Base-by-base conservation (phyloP, 768 basidiomycete genomes). In the Gloeopeniophorella convolvens region DNA sequence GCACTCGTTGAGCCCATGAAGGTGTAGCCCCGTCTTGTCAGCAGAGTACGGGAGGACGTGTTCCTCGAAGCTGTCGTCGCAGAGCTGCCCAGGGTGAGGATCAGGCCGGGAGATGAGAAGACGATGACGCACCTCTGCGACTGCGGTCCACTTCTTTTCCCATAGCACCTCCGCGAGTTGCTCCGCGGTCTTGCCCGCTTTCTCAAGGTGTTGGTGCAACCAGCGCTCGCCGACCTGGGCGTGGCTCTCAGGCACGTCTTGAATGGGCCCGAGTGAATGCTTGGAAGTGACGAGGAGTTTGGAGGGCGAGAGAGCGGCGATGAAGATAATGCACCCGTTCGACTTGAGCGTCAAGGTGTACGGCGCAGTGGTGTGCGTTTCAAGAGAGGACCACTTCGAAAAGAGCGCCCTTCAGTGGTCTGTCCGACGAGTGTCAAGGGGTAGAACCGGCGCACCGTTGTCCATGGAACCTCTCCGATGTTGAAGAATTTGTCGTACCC, bases 401-500 rank as follows among this genome's bases (percentile, higher is more conserved):
- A 4, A 12, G 20, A 18, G 5, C 20, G 24, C n/a, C n/a, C n/a
- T n/a, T n/a, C n/a, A n/a, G n/a, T n/a, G n/a, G n/a, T n/a, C n/a
- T n/a, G 27, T 8, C 5, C 12, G 23, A 27, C 9, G 20, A n/a
- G 26, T 18, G 45, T 6, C 10, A 35, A 39, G n/a, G 2, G 7
- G 9, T n/a, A 13, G n/a, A 44, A 31, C 18, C 20, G 6, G 71
- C 88, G 59, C 62, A 95, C 95, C 49, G 82, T 82, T 1, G 86
- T 94, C 92, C 94, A 98, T 2, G 85, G 89, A 4, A 97, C 91
- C 65, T 99, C 96, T 3, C 84, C 89, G 26, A 96, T 89, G 63
- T 96, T 97, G 74, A 97, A 98, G 68, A 99, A 98, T 71, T 99
- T 99, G 72, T 98, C 96, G 63, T 99, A 98, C 0, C 95, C 96